Base-by-base conservation (phyloP, 2,329 filamentous ascomycete species). In the Colletotrichum melonis region DNA sequence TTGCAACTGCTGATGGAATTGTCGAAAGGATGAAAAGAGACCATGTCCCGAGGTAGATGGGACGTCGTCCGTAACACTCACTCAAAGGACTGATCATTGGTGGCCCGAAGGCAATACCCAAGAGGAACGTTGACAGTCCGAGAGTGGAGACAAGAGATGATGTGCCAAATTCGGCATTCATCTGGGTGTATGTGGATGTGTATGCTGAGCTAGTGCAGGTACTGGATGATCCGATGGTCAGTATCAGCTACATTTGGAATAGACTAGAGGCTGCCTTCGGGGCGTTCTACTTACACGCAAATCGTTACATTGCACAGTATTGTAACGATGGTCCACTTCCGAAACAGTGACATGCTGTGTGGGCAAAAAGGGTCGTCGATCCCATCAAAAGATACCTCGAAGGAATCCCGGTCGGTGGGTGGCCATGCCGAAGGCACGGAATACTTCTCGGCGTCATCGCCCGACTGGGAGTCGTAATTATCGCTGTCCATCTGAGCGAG, bases 181-280 rank as follows among this genome's bases (percentile, higher is more conserved):
- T 90, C 81, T 96, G 93, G 11, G 78, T 80, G 81, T 98, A 98
- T 0, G 94, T 97, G 12, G 91, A 90, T 0, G 95, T 96, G 81
- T 98, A 97, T 77, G 97, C 91, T 11, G 95, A 97, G 62, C 93
- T 95, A 1, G 93, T 90, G 80, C 92, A 94, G 12, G 95, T 97
- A 62, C 93, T 95, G 28, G 38, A 16, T 67, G 16, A 54, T 57
- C 26, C 22, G 1, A 55, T n/a, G 8, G 42, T 55, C 52, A 55
- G 52, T 14, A 55, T 24, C 8, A 49, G 42, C 19, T 11, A 0
- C 42, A 49, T 9, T 1, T 22, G 7, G 19, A 9, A 11, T n/a
- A 26, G 11, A 26, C 5, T 54, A 54, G 52, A 55, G 24, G 4
- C 8, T 3, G 6, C 22, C 52, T 14, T 14, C n/a, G 52, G 22